Conservation (phyloP, 139 green algal genomes). For the Asterochloris sp. region DNA sequence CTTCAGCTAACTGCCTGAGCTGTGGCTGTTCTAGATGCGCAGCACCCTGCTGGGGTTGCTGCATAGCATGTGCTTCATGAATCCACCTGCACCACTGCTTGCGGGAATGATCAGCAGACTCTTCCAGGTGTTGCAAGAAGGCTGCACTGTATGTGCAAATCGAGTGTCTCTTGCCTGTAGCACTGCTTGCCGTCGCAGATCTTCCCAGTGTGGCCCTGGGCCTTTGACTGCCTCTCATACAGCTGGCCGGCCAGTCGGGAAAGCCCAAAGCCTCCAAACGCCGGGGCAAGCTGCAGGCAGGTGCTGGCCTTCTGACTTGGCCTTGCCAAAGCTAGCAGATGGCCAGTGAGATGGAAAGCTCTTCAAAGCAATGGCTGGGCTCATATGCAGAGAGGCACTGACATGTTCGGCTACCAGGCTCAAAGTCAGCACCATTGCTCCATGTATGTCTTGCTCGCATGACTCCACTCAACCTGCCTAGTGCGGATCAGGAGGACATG, state of each 20-base stretch:
- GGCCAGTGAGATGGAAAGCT: not conserved
- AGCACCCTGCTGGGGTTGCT: not conserved
- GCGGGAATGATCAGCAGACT: not conserved
- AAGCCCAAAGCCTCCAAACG: constrained; percentile 1
- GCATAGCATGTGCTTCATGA: not conserved
- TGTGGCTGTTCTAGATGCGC: not conserved
- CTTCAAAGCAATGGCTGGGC: no score
- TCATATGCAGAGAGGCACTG: not conserved
- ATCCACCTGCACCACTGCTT: not conserved
- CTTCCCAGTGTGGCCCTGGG: not conserved
- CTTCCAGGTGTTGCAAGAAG: not conserved
- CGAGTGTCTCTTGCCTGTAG: not conserved
- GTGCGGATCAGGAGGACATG: not conserved
- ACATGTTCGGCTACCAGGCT: not conserved
- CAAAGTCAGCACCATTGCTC: no score
- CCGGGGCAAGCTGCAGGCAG: constrained; percentile 6
- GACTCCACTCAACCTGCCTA: no score
- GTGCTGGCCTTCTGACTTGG: not conserved
- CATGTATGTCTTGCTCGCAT: no score
- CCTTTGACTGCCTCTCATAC: constrained; percentile 8
- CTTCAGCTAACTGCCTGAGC: not conserved
- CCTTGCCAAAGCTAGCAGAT: not conserved
- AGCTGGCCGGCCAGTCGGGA: not conserved
- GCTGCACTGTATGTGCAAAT: not conserved
- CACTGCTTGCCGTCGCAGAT: constrained; percentile 8